Base-by-base conservation (phyloP, 805 yeast species). In the Debaryomyces castellii region DNA sequence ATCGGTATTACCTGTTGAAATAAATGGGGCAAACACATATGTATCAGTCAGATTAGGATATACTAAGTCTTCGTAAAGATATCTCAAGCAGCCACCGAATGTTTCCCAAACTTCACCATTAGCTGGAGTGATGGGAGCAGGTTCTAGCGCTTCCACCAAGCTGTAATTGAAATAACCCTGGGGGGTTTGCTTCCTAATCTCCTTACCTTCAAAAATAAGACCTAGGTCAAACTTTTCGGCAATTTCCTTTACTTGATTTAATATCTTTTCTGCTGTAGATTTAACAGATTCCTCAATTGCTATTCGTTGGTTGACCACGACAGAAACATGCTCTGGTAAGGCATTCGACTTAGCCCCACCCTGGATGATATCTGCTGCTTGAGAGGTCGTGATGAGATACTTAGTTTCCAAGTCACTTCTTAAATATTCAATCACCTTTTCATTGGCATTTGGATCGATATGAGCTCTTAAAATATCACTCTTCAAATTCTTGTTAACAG, bases 321-420 rank as follows among this genome's bases (percentile, higher is more conserved):
- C 62, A 5, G 66, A 63, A 5, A 68, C 81, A 51, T 66, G 66
- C 48, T 77, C 81, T 1, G 82, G 82, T 21, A 77, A 63, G 1
- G 80, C 78, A 51, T 77, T 77, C 1, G 74, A 57, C 53, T 77
- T 77, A n/a, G 63, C 69, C 1, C 82, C 82, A 9, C 82, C 81
- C 6, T 50, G 32, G 32, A 77, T 62, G 4, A 77, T 63, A 54
- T 77, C 81, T 16, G 66, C 62, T 3, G 81, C 80, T 51, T 76
- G 80, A 4, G 80, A 71, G 1, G 81, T 76, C 25, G 67, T 66
- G 40, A 77, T 65, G 6, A 70, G 59, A 47, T 62, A 75, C 44
- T 69, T 72, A 14, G 63, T 55, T 7, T 34, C 43, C 11, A 53
- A 47, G 30, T 64, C 63, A 11, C 51, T 17, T 12, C 58, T 50